phyloP scores from a whole-genome alignment of 2,329 filamentous ascomycete species.

The Boeremia lycopersici region DNA sequence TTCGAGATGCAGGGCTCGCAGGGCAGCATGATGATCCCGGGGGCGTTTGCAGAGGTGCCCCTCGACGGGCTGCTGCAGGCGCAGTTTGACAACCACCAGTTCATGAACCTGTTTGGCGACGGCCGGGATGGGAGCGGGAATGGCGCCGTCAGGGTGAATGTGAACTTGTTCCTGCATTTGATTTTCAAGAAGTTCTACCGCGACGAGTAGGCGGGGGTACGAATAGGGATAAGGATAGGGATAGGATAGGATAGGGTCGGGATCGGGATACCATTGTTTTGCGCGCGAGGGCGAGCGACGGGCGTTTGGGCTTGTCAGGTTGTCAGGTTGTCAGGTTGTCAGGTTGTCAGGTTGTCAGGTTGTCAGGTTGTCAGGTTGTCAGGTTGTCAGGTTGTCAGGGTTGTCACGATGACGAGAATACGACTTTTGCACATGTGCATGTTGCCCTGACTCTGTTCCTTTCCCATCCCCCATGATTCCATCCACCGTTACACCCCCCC shows the following conservation, averaged over 20 bases:
- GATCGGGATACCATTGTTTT: conserved; percentile 5
- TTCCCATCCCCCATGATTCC: too few relatives aligned
- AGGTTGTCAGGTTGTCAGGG: too few relatives aligned
- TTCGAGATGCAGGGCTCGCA: conserved; percentile 91
- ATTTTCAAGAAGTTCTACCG: conserved; percentile 98
- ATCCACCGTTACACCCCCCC: too few relatives aligned
- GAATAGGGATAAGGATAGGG: neutral
- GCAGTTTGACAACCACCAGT: conserved; percentile 96
- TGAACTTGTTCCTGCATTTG: conserved; percentile 94
- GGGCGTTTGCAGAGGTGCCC: conserved; percentile 84
- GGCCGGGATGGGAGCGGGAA: conserved; percentile 27
- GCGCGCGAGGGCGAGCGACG: too few relatives aligned
- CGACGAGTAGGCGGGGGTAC: conserved; percentile 37
- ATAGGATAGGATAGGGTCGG: neutral
- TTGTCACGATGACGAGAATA: too few relatives aligned
- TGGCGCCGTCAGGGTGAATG: conserved; percentile 77
- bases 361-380: too few relatives aligned
- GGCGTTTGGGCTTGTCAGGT: too few relatives aligned
- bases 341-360: too few relatives aligned
- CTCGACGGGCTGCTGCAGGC: conserved; percentile 94
- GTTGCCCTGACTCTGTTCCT: too few relatives aligned
- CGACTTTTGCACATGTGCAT: too few relatives aligned
- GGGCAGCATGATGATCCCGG: conserved; percentile 94
- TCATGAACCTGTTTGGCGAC: conserved; percentile 81
- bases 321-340: too few relatives aligned